Percentiles rank a stretch among this genome's conserved stretches.
Evolutionary conservation across 768 basidiomycete genomes (phyloP).

Genomic region (Butyriboletus loyo): DNA sequence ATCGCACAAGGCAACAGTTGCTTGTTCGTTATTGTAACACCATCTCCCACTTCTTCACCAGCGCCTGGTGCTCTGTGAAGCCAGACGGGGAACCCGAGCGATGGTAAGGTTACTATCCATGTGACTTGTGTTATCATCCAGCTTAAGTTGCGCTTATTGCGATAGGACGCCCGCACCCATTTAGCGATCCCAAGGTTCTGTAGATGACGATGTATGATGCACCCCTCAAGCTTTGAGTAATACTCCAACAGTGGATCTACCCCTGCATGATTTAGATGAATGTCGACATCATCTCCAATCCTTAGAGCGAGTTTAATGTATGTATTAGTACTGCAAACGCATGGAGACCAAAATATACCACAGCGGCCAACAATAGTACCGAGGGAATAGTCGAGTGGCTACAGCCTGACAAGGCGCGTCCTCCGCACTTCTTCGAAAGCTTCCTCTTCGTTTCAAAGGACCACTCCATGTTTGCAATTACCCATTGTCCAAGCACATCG

Average conservation of each 20-base stretch:
- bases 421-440: conserved; percentile 49
- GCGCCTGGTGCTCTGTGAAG: conserved; percentile 13
- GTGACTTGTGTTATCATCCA: neutral
- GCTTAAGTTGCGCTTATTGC: conserved; percentile 3
- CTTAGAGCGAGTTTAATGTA: conserved; percentile 5
- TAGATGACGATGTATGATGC: neutral
- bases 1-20: conserved; percentile 15
- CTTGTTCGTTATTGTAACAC: conserved; percentile 22
- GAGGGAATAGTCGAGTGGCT: conserved; percentile 2
- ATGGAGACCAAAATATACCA: neutral
- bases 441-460: conserved; percentile 60
- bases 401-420: conserved; percentile 36
- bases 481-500: conserved; percentile 56
- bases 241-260: conserved; percentile 7
- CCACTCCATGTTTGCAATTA: conserved; percentile 65
- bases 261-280: conserved; percentile 5
- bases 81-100: neutral
- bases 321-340: conserved; percentile 15
- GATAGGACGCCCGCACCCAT: neutral
- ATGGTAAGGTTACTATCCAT: conserved; percentile 13
- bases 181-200: neutral
- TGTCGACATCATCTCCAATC: conserved; percentile 1
- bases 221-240: conserved; percentile 14
- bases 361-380: neutral
- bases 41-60: conserved; percentile 10